A percentile compares a stretch with the other conserved stretches of the same genome.
phyloP scores from a whole-genome alignment of 2,329 filamentous ascomycete genomes.

The Alternaria gansuensis region DNA sequence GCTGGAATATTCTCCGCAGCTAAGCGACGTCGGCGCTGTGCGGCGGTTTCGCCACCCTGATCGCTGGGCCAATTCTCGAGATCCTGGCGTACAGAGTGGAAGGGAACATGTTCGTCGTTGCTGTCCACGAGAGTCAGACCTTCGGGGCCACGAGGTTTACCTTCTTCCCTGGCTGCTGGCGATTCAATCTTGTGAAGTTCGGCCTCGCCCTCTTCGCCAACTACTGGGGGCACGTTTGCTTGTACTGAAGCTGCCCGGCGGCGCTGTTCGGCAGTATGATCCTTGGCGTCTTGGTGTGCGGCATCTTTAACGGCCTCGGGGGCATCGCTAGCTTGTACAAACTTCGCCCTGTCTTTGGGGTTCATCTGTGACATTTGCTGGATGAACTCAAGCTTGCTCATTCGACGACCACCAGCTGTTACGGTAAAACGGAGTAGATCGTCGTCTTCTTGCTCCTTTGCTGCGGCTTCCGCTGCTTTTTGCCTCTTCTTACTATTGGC shows the following conservation, averaged over 20 bases:
- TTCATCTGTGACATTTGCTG: conserved; percentile 77
- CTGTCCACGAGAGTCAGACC: conserved; percentile 58
- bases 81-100: conserved; percentile 56
- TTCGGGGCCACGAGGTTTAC: conserved; percentile 44
- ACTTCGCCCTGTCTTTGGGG: conserved; percentile 66
- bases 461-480: conserved; percentile 26
- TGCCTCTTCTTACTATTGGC: conserved; percentile 35
- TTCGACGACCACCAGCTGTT: conserved; percentile 73
- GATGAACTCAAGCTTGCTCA: conserved; percentile 84
- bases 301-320: conserved; percentile 60
- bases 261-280: conserved; percentile 44
- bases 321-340: conserved; percentile 59
- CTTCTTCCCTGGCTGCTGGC: conserved; percentile 37
- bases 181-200: conserved; percentile 46
- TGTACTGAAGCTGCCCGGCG: conserved; percentile 37
- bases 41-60: conserved; percentile 46
- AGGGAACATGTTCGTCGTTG: conserved; percentile 57
- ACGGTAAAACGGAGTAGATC: conserved; percentile 79
- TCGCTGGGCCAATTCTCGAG: conserved; percentile 41
- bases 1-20: conserved; percentile 31
- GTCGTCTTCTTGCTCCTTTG: conserved; percentile 69
- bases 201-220: conserved; percentile 48
- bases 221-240: conserved; percentile 43
- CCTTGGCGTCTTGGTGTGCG: conserved; percentile 55
- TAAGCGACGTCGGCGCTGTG: conserved; percentile 57